phyloP scores from a whole-genome alignment of 2,329 filamentous ascomycete species.

The Meredithiella fracta region DNA sequence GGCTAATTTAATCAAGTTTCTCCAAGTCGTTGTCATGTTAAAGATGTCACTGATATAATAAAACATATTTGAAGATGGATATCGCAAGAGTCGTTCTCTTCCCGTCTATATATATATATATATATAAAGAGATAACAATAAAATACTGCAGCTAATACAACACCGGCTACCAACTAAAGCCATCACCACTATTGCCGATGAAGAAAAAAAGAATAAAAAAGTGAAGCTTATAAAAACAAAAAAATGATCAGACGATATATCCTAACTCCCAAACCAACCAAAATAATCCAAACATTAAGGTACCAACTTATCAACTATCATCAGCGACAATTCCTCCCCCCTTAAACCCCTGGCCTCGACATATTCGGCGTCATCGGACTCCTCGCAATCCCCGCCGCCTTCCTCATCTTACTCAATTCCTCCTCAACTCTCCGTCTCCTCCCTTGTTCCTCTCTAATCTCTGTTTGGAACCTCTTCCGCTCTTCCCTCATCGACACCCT shows the following conservation, averaged over 20 bases:
- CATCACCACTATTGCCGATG: not conserved
- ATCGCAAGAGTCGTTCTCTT: no score
- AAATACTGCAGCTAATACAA: no score
- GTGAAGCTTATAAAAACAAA: not conserved
- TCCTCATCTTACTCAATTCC: conserved; percentile 30
- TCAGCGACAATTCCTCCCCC: not conserved
- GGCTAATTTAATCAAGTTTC: no score
- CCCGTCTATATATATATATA: not conserved
- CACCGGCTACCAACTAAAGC: no score
- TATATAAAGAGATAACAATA: not conserved
- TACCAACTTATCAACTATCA: no score
- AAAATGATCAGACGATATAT: not conserved
- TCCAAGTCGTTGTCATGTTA: no score
- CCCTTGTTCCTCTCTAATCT: conserved; percentile 34
- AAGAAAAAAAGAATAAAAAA: not conserved
- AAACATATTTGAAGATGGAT: no score
- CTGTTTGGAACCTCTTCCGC: conserved; percentile 40
- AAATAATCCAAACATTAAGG: no score
- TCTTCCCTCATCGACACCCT: conserved; percentile 39
- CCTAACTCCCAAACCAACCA: not conserved
- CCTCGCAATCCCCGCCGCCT: conserved; percentile 22
- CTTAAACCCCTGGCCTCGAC: not conserved
- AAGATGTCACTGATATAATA: no score
- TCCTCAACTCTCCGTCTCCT: conserved; percentile 34
- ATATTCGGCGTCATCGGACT: conserved; percentile 26